Evolutionary conservation across 306 rosid species (phyloP), one percentile per base, ranked within the genome.

Genomic region (Vigna radiata): DNA sequence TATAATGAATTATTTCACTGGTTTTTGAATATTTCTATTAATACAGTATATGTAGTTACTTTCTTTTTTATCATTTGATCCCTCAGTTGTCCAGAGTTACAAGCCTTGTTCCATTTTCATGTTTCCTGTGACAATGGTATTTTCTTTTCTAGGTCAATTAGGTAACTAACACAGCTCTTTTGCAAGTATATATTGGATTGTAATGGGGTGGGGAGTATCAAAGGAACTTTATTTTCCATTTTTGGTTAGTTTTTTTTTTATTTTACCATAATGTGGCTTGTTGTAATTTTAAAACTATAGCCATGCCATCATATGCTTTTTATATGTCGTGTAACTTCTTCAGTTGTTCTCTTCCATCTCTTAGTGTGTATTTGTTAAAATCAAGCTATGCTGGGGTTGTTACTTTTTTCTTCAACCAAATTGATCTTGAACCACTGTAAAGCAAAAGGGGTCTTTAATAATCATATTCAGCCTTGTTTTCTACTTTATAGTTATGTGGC

Each of bases 41-140:
- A 44, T 77, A 60, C 66, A 27, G 44, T 82, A 60, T 65, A 76
- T 67, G 55, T 81, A 68, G 83, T 73, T 81, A 74, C 80, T 81
- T 69, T 68, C 81, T 73, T 70, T 79, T 79, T 77, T 81, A 79
- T 77, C 55, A 82, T 88, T 70, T 83, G 70, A 83, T 68, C 86
- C 81, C 83, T 70, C 83, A 73, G 84, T 84, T 80, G 81, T 77
- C 63, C 71, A n/a, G 74, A 56, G 81, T 81, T 73, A 77, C 87
- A 69, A 76, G 85, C 85, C 80, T 73, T 85, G 74, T 80, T 83
- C 84, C 81, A 75, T 83, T 83, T 84, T 58, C 80, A 80, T 80
- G 76, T 84, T 77, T 75, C 81, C 81, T 70, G 43, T 80, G 65
- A 59, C 69, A 55, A 72, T 84, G 85, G 84, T 84, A 80, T 77